Percentiles rank a stretch among this genome's conserved stretches.
Conservation (phyloP, 441 rosid genomes). For the Biscutella auriculata region DNA sequence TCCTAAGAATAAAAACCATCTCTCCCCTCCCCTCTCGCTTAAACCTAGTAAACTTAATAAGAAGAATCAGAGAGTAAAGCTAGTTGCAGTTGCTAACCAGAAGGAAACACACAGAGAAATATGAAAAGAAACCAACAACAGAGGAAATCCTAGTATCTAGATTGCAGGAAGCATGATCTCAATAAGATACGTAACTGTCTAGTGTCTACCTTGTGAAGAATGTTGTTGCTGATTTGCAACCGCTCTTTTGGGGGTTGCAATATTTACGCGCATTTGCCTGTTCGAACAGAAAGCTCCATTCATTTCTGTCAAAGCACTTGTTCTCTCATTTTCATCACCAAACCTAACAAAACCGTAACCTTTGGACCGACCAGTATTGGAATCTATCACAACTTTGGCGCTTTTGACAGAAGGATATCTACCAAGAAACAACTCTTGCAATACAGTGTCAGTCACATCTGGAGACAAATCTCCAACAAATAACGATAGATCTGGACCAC, state of each 20-base stretch:
- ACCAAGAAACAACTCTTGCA: slow-evolving; percentile 45
- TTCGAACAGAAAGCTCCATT: slow-evolving; percentile 54
- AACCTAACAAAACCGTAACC: slow-evolving; percentile 77
- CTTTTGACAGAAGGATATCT: slow-evolving; percentile 58
- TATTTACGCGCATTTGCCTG: slow-evolving; percentile 89
- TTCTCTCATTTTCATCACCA: slow-evolving; percentile 54
- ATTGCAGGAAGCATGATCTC: not conserved
- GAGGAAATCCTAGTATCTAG: no score
- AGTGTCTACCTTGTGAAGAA: slow-evolving; percentile 69
- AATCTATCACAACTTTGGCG: slow-evolving; percentile 63
- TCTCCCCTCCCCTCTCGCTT: not conserved
- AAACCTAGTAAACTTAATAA: not conserved
- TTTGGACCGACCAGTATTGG: slow-evolving; percentile 62
- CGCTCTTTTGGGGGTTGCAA: slow-evolving; percentile 89
- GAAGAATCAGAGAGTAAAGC: not conserved
- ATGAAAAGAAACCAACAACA: not conserved
- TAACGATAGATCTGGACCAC: slow-evolving; percentile 52
- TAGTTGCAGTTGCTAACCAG: slow-evolving; percentile 24
- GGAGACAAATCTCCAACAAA: slow-evolving; percentile 69
- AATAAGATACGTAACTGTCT: not conserved
- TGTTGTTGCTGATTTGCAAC: slow-evolving; percentile 69
- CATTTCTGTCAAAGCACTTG: slow-evolving; percentile 65
- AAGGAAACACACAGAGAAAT: not conserved
- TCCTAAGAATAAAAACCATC: not conserved
- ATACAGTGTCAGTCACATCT: slow-evolving; percentile 50